Evolutionary conservation across 352 stramenopile species (phyloP).

Genomic region (Phytophthora hibernalis): DNA sequence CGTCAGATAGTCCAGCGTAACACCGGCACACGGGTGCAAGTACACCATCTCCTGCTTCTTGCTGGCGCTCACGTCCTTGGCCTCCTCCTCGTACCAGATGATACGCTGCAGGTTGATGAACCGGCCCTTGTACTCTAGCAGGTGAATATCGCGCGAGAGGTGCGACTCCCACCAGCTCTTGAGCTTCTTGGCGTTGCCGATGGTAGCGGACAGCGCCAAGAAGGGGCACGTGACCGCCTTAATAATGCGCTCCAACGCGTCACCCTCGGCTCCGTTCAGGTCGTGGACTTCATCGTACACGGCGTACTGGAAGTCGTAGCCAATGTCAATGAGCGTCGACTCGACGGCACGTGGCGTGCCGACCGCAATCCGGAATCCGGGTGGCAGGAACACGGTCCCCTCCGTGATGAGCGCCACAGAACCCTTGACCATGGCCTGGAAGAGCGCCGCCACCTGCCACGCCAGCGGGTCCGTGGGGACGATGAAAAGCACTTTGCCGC

Average conservation of each 20-base stretch:
- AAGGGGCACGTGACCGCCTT: conserved; percentile 96
- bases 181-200: conserved; percentile 96
- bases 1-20: conserved; percentile 87
- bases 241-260: conserved; percentile 96
- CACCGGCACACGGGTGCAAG: conserved; percentile 83
- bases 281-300: conserved; percentile 99
- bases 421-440: conserved; percentile 97
- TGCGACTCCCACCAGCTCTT: conserved; percentile 96
- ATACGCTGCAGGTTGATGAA: conserved; percentile 99
- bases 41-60: conserved; percentile 77
- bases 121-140: conserved; percentile 96
- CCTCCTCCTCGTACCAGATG: conserved; percentile 88
- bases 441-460: conserved; percentile 99
- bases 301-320: conserved; percentile 97
- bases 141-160: conserved; percentile 82
- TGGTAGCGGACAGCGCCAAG: conserved; percentile 98
- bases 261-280: conserved; percentile 96
- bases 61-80: conserved; percentile 39
- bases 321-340: conserved; percentile 90
- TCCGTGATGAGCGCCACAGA: conserved; percentile 97
- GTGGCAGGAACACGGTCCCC: conserved; percentile 82
- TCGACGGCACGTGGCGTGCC: conserved; percentile 96
- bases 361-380: conserved; percentile 93
- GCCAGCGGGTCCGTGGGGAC: conserved; percentile 98
- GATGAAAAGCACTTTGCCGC: conserved; percentile 84